Evolutionary conservation across 1,139 yeast genomes (phyloP).

Genomic region (Insectozyma bohioensis): DNA sequence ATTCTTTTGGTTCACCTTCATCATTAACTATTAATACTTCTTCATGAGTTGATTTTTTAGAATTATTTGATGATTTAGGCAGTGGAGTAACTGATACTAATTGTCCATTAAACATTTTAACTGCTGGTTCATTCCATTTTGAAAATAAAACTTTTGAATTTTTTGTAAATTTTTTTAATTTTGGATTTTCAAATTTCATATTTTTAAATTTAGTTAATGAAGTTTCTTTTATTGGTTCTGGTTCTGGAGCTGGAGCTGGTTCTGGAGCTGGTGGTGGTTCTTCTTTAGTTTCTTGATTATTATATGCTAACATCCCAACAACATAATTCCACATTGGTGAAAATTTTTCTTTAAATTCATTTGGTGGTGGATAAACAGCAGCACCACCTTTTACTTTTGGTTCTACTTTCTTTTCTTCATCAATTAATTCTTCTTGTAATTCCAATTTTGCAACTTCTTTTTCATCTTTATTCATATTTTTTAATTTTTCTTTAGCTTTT

Average conservation of each 20-base stretch:
- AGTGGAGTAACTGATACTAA: slow-evolving; percentile 1
- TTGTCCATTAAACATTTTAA: slow-evolving; percentile 18
- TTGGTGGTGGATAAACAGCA: slow-evolving; percentile 4
- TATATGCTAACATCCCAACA: slow-evolving; percentile 38
- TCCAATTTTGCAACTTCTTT: slow-evolving; percentile 5
- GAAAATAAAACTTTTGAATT: slow-evolving; percentile 23
- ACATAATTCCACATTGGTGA: slow-evolving; percentile 40
- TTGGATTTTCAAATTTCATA: no score
- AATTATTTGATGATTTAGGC: slow-evolving; percentile 2
- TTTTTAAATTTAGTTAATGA: slow-evolving; percentile 1
- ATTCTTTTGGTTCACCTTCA: slow-evolving; percentile 21
- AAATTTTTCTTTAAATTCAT: slow-evolving; percentile 21
- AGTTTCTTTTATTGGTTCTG: not conserved
- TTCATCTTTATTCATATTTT: slow-evolving; percentile 5
- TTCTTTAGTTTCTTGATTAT: slow-evolving; percentile 11
- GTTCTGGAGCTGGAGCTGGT: slow-evolving; percentile 1
- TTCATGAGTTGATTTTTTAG: slow-evolving; percentile 1
- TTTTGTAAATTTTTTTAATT: slow-evolving; percentile 21
- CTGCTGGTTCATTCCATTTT: slow-evolving; percentile 40
- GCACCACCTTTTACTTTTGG: slow-evolving; percentile 5
- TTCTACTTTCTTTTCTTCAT: slow-evolving; percentile 11
- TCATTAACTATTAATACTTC: slow-evolving; percentile 2
- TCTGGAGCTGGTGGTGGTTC: slow-evolving; percentile 3
- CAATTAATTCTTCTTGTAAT: slow-evolving; percentile 6
- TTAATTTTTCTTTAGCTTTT: slow-evolving; percentile 2